Conservation (phyloP, 176 grass and related monocot species). For the Phragmites australis region DNA sequence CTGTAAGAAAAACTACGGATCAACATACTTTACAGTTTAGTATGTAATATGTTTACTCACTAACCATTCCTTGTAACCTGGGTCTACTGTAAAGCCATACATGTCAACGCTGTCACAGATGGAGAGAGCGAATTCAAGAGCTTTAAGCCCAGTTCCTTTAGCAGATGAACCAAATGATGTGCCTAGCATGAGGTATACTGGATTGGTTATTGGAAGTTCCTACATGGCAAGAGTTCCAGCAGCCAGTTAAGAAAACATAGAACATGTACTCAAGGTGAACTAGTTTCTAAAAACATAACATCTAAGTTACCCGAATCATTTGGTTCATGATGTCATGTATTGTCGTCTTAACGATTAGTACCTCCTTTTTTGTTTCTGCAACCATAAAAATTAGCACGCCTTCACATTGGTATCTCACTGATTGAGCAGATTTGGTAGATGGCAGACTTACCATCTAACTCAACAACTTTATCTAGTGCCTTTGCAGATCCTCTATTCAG, state of each 20-base stretch:
- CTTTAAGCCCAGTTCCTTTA: conserved; percentile 97
- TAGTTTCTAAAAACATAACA: conserved; percentile 16
- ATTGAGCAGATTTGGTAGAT: conserved; percentile 7
- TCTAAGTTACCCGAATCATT: conserved; percentile 81
- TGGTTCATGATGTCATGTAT: conserved; percentile 97
- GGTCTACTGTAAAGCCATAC: conserved; percentile 99
- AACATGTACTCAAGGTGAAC: conserved; percentile 8
- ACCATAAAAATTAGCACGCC: conserved; percentile 20
- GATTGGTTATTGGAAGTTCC: conserved; percentile 89
- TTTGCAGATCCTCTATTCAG: conserved; percentile 98
- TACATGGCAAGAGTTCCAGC: conserved; percentile 39
- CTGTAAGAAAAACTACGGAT: conserved; percentile 24
- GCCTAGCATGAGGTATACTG: conserved; percentile 88
- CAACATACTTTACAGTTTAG: not conserved
- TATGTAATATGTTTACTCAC: not conserved
- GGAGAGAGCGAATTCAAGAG: conserved; percentile 94
- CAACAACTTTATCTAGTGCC: conserved; percentile 96
- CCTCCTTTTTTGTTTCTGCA: conserved; percentile 90
- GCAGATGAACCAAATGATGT: conserved; percentile 96
- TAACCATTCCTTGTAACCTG: conserved; percentile 98
- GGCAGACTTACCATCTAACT: conserved; percentile 73
- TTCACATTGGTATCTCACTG: conserved; percentile 13
- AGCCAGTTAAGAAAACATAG: conserved; percentile 23
- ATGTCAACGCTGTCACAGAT: conserved; percentile 91
- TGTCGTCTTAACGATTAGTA: conserved; percentile 87